Base-by-base conservation (phyloP, 2,329 filamentous ascomycete genomes). In the Lasiodiplodia sp. region DNA sequence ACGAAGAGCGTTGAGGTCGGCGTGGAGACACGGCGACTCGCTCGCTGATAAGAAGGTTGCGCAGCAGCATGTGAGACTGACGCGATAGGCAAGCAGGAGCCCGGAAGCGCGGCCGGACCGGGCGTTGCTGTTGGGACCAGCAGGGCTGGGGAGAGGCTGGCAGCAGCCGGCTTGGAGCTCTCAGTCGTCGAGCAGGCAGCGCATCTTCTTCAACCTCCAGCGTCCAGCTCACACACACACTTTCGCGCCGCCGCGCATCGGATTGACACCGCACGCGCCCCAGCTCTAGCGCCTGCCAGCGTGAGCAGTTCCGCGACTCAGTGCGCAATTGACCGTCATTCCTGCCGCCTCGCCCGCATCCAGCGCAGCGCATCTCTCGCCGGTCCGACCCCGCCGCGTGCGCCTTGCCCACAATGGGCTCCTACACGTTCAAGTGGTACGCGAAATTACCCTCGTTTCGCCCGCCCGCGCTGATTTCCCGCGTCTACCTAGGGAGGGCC, bases 351-450 rank as follows among this genome's bases (percentile, higher is more conserved):
- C 47, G n/a, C 44, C 55, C 34, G 12, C 60, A 37, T 47, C 60
- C 60, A 64, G 47, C 47, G 37, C 60, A 64, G 60, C 60, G 28
- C 25, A 38, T 64, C 60, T 38, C 57, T 44, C 21, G 57, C 57
- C 37, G 57, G 37, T 18, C 57, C 57, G 38, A 60, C 52, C 52
- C 55, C 56, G 37, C 56, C 23, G n/a, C 23, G 37, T 38, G 57
- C 57, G 57, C 57, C 57, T 21, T 44, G 57, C 37, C 57, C 37
- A 82, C 76, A 72, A 90, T 91, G 88, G 89, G 87, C 75, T 90
- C 83, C 82, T 91, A 88, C 78, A 88, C 88, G 63, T 92, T 92
- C 83, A 89, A 86, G 79, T 92, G 89, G 89, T 92, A 82, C 82
- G 88, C 53, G 53, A 63, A 44, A 63, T 85, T 66, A 52, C 47